phyloP scores from a whole-genome alignment of 768 basidiomycete species.

The Suillus lakei region DNA sequence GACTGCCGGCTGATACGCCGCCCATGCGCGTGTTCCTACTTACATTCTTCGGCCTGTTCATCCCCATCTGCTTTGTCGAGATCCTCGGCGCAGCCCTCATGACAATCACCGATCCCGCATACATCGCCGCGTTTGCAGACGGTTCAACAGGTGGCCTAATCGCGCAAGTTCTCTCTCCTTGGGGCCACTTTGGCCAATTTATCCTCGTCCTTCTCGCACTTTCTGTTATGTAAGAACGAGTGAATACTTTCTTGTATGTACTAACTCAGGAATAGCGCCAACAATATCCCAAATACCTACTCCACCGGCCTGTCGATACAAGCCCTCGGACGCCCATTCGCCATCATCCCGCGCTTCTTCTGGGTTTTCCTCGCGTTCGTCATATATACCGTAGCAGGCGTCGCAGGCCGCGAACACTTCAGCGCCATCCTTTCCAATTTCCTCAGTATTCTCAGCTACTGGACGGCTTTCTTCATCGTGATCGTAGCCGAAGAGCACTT shows the following conservation, averaged over 20 bases:
- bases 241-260: constrained; percentile 5
- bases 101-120: constrained; percentile 45
- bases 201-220: constrained; percentile 46
- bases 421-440: constrained; percentile 48
- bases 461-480: constrained; percentile 52
- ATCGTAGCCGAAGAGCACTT: constrained; percentile 52
- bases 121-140: constrained; percentile 43
- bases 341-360: constrained; percentile 48
- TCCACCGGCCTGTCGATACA: constrained; percentile 53
- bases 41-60: constrained; percentile 55
- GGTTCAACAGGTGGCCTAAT: constrained; percentile 51
- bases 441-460: constrained; percentile 48
- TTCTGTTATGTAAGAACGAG: constrained; percentile 41
- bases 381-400: constrained; percentile 44
- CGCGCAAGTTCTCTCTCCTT: constrained; percentile 47
- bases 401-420: constrained; percentile 51
- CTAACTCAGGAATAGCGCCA: constrained; percentile 27
- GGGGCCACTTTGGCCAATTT: constrained; percentile 48
- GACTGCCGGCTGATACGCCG: constrained; percentile 50
- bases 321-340: constrained; percentile 47
- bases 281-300: constrained; percentile 50
- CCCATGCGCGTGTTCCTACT: constrained; percentile 49
- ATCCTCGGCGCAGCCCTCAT: constrained; percentile 45
- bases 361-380: constrained; percentile 49
- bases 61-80: constrained; percentile 47